Base-by-base conservation (phyloP, 305 asterid species). In the Striga hermonthica region DNA sequence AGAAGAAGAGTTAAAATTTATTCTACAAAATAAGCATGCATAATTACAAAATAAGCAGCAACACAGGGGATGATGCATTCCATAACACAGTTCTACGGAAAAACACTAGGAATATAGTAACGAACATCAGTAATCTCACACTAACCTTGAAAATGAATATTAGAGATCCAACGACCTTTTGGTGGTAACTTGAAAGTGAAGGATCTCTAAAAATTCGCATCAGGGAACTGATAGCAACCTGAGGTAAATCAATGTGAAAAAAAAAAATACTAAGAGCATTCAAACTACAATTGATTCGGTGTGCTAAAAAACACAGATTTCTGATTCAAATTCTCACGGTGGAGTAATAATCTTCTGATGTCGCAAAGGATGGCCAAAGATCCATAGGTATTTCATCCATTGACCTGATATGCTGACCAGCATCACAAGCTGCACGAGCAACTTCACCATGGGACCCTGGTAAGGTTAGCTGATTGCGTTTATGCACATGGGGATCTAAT, bases 161-260 rank as follows among this genome's bases (percentile, higher is more conserved):
- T 61, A 93, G 97, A 79, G 97, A 90, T 80, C 95, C 96, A 38
- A 93, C 96, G 73, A 90, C 99, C 80, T 88, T 93, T 76, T 80
- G 95, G 81, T 93, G 99, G 83, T 90, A 88, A 79, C 97, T 93
- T 77, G 95, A 84, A 80, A 93, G 79, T 57, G 99, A 88, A 74
- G 97, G 95, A 77, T 93, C 99, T 82, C 99, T 83, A 67, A 93
- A 90, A 74, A 93, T 93, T 70, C 95, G 86, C 96, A 93, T 82
- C 74, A 93, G 97, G 61, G 99, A 90, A 80, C 88, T 86, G 73
- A 93, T 88, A 73, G 99, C 97, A 84, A 93, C 97, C 99, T 93
- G 90, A 70, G 76, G 28, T 39, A 72, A 69, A 76, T 50, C 38
- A 62, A 61, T 45, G 69, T 68, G 38, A 65, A 57, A 62, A 65